phyloP scores from a whole-genome alignment of 176 grass and related monocot species.

The Raddia guianensis region DNA sequence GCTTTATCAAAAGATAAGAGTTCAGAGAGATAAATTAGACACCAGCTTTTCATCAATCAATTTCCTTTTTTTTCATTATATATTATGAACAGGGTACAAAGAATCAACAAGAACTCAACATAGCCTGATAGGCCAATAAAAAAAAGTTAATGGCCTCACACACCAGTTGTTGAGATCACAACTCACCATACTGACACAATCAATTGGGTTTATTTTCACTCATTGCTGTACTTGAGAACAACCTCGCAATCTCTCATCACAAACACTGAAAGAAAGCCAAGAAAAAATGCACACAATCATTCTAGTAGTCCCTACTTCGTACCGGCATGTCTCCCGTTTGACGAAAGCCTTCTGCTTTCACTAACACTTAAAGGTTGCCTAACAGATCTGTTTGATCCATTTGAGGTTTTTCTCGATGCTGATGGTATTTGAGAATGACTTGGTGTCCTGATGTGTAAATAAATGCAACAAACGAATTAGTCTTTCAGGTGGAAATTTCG shows the following conservation, averaged over 20 bases:
- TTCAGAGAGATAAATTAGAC: conserved; percentile 40
- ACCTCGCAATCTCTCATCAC: conserved; percentile 57
- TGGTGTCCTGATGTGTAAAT: conserved; percentile 65
- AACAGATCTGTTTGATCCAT: conserved; percentile 63
- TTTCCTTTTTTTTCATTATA: conserved; percentile 78
- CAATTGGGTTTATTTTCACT: conserved; percentile 86
- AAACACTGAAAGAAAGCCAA: conserved; percentile 60
- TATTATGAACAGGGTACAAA: conserved; percentile 74
- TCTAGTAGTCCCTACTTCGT: conserved; percentile 58
- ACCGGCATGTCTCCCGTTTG: conserved; percentile 67
- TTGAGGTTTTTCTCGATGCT: conserved; percentile 69
- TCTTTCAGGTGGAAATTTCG: conserved; percentile 16
- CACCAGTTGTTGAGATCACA: conserved; percentile 59
- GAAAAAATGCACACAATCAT: conserved; percentile 52
- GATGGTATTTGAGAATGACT: conserved; percentile 78
- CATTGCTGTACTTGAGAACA: conserved; percentile 65
- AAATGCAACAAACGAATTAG: conserved; percentile 26
- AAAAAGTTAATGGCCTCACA: conserved; percentile 69
- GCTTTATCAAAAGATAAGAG: conserved; percentile 50
- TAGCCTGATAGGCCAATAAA: conserved; percentile 54
- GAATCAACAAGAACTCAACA: conserved; percentile 65
- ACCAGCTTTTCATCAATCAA: conserved; percentile 43
- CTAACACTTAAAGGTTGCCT: conserved; percentile 54
- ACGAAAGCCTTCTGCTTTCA: conserved; percentile 72
- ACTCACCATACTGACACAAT: conserved; percentile 73